Percentiles rank a stretch among this genome's conserved stretches.
Conservation (phyloP, 2,329 filamentous ascomycete species). For the Trichoderma pleuroti region DNA sequence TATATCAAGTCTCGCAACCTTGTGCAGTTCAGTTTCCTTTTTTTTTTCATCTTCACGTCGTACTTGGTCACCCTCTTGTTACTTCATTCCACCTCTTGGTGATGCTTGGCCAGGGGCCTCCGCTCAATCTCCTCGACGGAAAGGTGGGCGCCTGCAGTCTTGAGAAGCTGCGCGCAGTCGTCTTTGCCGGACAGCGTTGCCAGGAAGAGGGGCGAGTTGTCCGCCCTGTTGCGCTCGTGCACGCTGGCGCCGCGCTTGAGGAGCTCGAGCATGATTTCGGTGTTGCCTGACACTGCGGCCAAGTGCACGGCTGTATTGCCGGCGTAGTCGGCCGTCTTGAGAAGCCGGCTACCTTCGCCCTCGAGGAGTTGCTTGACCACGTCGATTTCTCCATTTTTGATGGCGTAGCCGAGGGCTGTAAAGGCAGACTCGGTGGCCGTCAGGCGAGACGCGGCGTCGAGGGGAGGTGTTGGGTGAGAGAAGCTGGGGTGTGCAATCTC, state of each 20-base stretch:
- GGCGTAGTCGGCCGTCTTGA: conserved; percentile 75
- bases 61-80: background rate
- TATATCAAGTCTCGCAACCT: background rate
- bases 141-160: conserved; percentile 57
- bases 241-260: conserved; percentile 62
- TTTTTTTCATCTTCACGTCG: background rate
- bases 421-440: conserved; percentile 61
- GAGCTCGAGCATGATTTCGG: conserved; percentile 56
- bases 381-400: conserved; percentile 65
- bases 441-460: conserved; percentile 43
- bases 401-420: conserved; percentile 74
- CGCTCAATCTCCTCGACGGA: conserved; percentile 41
- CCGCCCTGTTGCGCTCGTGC: conserved; percentile 60
- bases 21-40: background rate
- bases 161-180: conserved; percentile 52
- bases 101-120: conserved; percentile 24
- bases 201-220: conserved; percentile 64
- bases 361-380: conserved; percentile 65
- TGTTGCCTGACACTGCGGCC: conserved; percentile 52
- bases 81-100: conserved; percentile 3
- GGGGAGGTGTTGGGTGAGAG: conserved; percentile 62
- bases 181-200: conserved; percentile 56
- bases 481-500: conserved; percentile 71
- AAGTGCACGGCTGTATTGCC: conserved; percentile 69
- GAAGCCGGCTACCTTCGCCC: conserved; percentile 60